Evolutionary conservation across 768 basidiomycete species (phyloP), one percentile per base, ranked within the genome.

Genomic region (Terana coerulea): DNA sequence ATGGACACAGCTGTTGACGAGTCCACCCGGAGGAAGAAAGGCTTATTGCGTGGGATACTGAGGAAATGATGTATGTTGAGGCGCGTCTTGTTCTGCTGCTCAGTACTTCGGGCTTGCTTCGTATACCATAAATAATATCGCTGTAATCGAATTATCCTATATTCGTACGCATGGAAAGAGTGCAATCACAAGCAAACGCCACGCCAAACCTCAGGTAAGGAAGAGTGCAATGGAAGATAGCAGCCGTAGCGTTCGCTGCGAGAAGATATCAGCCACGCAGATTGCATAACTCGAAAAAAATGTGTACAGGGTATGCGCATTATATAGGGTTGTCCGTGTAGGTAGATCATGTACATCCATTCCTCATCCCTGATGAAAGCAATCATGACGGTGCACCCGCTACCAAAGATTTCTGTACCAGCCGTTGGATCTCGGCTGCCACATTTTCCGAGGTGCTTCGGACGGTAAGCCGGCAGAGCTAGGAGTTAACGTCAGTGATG

Each of bases 361-460:
- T 22, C 45, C 30, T 46, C 30, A 34, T 33, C 5, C 15, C 43
- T 4, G 6, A 30, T 19, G 12, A 29, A 30, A 12, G 31, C 45
- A 34, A 22, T 30, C 26, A 62, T 55, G 55, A 53, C 15, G 53
- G 42, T 31, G 62, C 49, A 46, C 66, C 63, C 25, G 60, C 57
- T 11, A 63, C 67, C 31, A 79, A 63, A 4, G 69, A 68, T 55
- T 61, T 72, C 57, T 73, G 72, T 34, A 80, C 42, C 17, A 76
- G 64, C 51, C 75, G 80, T 63, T 83, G 77, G 36, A 88, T 83
- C 65, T 88, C 86, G 3, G 66, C 57, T 34, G 90, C 88, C 8
- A 98, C 94, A 9, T 85, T 80, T 65, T 94, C 94, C 49, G 97
- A 98, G 3, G 97, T 98, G 63, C 93, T 95, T 63, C 97, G 80